Conservation (phyloP, 192 early-diverging fungal species). For the Coemansia furcata region DNA sequence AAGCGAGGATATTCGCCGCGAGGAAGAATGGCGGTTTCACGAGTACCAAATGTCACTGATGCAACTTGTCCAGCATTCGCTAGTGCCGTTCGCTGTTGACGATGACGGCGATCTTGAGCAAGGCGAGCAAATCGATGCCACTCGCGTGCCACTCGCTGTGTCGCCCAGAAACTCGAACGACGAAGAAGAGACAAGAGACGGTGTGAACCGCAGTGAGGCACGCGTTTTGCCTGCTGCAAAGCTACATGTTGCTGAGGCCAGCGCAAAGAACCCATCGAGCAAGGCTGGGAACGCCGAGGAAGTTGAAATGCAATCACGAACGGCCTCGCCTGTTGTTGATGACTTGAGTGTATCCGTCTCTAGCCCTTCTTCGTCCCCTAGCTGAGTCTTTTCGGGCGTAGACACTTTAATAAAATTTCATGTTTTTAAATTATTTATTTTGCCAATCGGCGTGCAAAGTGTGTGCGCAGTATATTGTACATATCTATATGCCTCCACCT, state of each 20-base stretch:
- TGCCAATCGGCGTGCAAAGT: too few relatives aligned
- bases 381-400: background rate
- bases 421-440: background rate
- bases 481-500: background rate
- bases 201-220: background rate
- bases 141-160: background rate
- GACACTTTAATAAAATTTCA: background rate
- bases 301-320: conserved; percentile 7
- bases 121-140: background rate
- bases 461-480: background rate
- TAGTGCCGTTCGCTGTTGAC: conserved; percentile 19
- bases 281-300: conserved; percentile 1
- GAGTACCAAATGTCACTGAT: conserved; percentile 53
- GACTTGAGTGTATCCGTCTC: background rate
- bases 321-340: background rate
- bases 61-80: conserved; percentile 22
- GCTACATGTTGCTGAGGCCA: background rate
- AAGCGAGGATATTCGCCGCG: conserved; percentile 28
- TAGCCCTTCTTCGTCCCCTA: background rate
- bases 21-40: conserved; percentile 50
- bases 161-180: background rate
- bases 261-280: background rate
- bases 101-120: background rate
- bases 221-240: background rate
- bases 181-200: background rate